Base-by-base conservation (phyloP, 768 basidiomycete species). In the Termitomyces eurrhizus region DNA sequence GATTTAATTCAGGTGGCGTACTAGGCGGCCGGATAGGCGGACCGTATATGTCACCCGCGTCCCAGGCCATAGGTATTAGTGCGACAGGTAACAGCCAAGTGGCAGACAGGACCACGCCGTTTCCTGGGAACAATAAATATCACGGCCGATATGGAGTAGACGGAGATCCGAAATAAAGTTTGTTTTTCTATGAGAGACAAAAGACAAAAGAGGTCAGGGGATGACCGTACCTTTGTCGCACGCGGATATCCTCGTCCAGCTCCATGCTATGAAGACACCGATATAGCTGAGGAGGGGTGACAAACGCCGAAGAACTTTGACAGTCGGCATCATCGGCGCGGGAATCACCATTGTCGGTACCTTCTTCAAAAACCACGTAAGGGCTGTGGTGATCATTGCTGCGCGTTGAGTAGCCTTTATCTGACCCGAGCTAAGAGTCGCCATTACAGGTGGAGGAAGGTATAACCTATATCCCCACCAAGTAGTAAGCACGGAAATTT, bases 391-490 rank as follows among this genome's bases (percentile, higher is more conserved):
- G 53, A 93, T 74, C 75, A 93, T 80, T 4, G 88, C 87, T 8
- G 87, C 89, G 33, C 89, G 85, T 64, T 90, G 87, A 18, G 85
- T 86, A 4, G 88, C 85, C 59, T 86, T 85, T 21, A 91, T 70
- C 51, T 85, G 83, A 36, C 77, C 81, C 66, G 84, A 81, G 66
- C 86, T 80, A 33, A 93, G 80, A 39, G 83, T 71, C 3, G 78
- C 78, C 70, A 93, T 81, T 7, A 92, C 83, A 0, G 90, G 87
- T 35, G 90, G 89, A 0, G 92, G 92, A 33, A 93, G 80, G 68
- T 79, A 91, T 74, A 92, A 73, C 44, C 90, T 78, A 67, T 88
- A 93, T 4, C 90, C 91, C 87, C 89, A 83, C 92, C 92, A 93
- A 58, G 83, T 82, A 2, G 86, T 84, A 65, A 92, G 80, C 7